A percentile compares a stretch with the other conserved stretches of the same genome.
Conservation (phyloP, 345 rosid species). For the Bruguiera sexangula region DNA sequence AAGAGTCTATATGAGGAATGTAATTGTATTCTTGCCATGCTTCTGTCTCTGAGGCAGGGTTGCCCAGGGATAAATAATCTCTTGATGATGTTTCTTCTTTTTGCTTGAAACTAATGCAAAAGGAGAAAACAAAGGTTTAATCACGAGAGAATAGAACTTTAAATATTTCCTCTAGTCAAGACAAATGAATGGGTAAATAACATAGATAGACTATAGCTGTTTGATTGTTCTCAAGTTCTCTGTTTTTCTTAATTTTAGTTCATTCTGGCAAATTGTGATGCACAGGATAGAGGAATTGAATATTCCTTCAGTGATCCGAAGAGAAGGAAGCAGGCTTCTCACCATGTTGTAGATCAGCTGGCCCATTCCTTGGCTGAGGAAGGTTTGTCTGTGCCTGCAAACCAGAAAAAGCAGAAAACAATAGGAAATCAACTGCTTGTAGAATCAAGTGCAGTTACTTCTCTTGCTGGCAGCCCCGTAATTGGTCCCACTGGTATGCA, state of each 20-base stretch:
- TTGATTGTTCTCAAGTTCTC: neutral
- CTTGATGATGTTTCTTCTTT: too few relatives aligned
- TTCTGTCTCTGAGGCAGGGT: too few relatives aligned
- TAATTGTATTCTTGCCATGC: too few relatives aligned
- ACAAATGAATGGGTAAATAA: slow-evolving; percentile 6
- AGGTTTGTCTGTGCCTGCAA: slow-evolving; percentile 15
- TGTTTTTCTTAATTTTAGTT: neutral
- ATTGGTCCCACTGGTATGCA: slow-evolving; percentile 36
- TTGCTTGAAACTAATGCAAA: too few relatives aligned
- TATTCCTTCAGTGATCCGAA: slow-evolving; percentile 22
- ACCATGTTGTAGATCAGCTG: slow-evolving; percentile 8
- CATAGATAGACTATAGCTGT: neutral
- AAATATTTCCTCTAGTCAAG: neutral
- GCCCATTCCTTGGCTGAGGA: slow-evolving; percentile 11
- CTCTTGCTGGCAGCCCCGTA: slow-evolving; percentile 2
- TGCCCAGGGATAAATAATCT: too few relatives aligned
- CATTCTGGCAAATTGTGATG: slow-evolving; percentile 14
- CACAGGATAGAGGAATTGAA: slow-evolving; percentile 58
- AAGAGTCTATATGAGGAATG: too few relatives aligned
- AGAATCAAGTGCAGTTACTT: slow-evolving; percentile 6
- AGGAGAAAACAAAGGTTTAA: neutral
- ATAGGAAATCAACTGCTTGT: slow-evolving; percentile 19
- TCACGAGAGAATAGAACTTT: neutral
- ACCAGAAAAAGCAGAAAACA: slow-evolving; percentile 32
- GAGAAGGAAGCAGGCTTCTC: slow-evolving; percentile 33